Evolutionary conservation across 2,329 filamentous ascomycete species (phyloP).

Genomic region (Pseudopithomyces chartarum): DNA sequence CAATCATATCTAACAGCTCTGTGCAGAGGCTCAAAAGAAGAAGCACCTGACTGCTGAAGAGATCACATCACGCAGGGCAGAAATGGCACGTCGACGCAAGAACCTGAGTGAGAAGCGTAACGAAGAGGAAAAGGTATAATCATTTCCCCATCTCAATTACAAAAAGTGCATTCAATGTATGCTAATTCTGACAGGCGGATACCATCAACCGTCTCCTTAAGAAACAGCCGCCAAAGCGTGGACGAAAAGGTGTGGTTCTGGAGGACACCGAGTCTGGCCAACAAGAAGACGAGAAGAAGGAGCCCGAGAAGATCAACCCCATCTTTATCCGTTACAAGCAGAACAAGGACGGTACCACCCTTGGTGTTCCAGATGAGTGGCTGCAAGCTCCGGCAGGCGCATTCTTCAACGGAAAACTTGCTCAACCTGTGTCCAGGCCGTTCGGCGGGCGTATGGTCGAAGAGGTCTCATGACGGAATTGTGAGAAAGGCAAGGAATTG

Average conservation of each 20-base stretch:
- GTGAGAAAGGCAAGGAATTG: neutral
- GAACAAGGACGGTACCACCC: conserved; percentile 61
- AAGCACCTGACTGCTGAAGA: conserved; percentile 76
- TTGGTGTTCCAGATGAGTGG: conserved; percentile 73
- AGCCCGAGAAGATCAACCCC: conserved; percentile 59
- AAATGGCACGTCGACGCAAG: conserved; percentile 75
- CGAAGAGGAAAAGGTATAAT: conserved; percentile 72
- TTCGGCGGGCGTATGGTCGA: conserved; percentile 44
- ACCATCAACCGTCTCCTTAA: conserved; percentile 90
- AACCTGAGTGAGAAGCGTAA: conserved; percentile 78
- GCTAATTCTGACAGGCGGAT: conserved; percentile 68
- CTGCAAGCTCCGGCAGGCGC: conserved; percentile 65
- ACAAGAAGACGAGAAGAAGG: conserved; percentile 49
- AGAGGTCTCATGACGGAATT: conserved; percentile 34
- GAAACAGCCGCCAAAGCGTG: conserved; percentile 77
- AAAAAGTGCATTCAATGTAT: neutral
- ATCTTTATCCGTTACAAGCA: conserved; percentile 74
- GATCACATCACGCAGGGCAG: conserved; percentile 72
- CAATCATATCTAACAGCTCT: conserved; percentile 14
- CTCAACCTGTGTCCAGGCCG: conserved; percentile 26
- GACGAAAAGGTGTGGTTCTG: conserved; percentile 52
- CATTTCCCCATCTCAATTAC: neutral
- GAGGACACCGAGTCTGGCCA: conserved; percentile 55
- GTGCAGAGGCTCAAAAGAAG: conserved; percentile 69
- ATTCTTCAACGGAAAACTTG: conserved; percentile 55